phyloP scores from a whole-genome alignment of 2,329 filamentous ascomycete genomes.

The Alternaria novae-zelandiae region DNA sequence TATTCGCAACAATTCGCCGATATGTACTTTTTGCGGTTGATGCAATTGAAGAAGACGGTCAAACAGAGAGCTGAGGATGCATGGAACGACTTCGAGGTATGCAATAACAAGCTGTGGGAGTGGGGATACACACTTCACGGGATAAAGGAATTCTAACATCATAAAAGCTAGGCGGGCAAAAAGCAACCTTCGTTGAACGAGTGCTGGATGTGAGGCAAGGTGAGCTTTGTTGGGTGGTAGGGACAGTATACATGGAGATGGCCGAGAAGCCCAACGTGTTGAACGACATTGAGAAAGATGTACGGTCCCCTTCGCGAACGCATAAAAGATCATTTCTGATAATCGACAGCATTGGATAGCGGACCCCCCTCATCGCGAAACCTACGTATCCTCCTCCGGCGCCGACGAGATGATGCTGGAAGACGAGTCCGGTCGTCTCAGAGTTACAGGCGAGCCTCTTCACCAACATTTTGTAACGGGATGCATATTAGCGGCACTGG shows the following conservation, averaged over 20 bases:
- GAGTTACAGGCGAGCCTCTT: constrained; percentile 75
- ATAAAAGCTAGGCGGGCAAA: constrained; percentile 71
- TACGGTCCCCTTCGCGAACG: constrained; percentile 44
- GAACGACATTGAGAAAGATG: constrained; percentile 92
- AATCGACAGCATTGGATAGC: constrained; percentile 79
- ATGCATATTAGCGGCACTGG: constrained; percentile 91
- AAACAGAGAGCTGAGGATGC: constrained; percentile 74
- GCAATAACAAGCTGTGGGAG: constrained; percentile 4
- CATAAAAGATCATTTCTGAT: constrained; percentile 8
- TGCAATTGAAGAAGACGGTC: constrained; percentile 83
- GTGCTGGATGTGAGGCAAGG: constrained; percentile 96
- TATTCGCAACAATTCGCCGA: constrained; percentile 97
- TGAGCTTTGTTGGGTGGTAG: constrained; percentile 91
- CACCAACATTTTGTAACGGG: constrained; percentile 81
- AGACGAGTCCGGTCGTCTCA: constrained; percentile 90
- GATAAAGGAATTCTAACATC: constrained; percentile 8
- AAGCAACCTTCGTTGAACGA: constrained; percentile 77
- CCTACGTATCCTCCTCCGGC: constrained; percentile 71
- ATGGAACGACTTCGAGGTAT: constrained; percentile 75
- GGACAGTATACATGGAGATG: constrained; percentile 98
- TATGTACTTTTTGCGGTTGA: constrained; percentile 93
- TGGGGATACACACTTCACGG: not conserved
- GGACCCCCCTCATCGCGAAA: constrained; percentile 76
- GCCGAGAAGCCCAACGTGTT: constrained; percentile 93
- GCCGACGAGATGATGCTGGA: constrained; percentile 83